Evolutionary conservation across 1,284 basidiomycete species (phyloP), one percentile per base, ranked within the genome.

Genomic region (Athelia sp.): DNA sequence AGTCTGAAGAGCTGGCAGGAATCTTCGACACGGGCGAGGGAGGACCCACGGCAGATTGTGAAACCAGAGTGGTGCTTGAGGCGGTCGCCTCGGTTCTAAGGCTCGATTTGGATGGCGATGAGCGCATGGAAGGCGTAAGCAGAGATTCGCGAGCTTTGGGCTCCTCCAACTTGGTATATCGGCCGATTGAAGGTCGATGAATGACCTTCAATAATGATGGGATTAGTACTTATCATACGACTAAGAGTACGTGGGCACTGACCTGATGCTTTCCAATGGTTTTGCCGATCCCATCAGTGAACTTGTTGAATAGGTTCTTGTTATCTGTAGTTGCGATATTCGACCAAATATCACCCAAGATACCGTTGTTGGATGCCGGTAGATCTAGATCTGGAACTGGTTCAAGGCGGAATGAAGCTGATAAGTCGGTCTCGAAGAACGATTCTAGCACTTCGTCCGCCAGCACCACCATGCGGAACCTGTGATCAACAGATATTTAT

Each of bases 401-500:
- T 52, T 91, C 86, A 19, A 98, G 76, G 56, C 82, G 79, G 82
- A 97, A 98, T 1, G 92, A 93, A 0, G 79, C 81, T 0, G 90
- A 84, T 52, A 98, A 74, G 63, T 97, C 95, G 1, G 85, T 79
- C 58, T 93, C 92, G 62, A 97, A 98, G 76, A 98, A 98, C 1
- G 88, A 87, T 63, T 98, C 95, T 11, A 98, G 78, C 18, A 98
- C 78, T 64, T 97, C 93, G 58, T 98, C 95, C 1, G 94, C 93
- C 8, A 98, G 76, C 3, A 98, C 89, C 40, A 97, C 94, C 94
- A 98, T 98, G 13, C 95, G 85, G 81, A 98, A 98, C 13, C 93
- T 96, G 46, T 13, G 42, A 29, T 47, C 21, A 40, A 6, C 8
- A 26, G 29, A 29, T 50, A 55, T 54, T 40, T 4, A n/a, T 6